Conservation (phyloP, 805 yeast genomes). For the Candida manassasensis region DNA sequence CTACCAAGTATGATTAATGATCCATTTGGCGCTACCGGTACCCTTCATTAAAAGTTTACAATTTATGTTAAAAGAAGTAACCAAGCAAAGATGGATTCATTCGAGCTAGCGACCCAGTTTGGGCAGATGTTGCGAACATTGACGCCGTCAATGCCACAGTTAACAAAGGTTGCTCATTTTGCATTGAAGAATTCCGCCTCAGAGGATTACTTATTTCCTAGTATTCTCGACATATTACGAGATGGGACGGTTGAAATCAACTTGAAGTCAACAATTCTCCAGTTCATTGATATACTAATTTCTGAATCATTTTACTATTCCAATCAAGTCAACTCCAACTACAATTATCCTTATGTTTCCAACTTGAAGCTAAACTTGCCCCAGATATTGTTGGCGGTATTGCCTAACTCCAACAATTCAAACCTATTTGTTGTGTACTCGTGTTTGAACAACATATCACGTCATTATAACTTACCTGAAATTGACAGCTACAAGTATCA, state of each 20-base stretch:
- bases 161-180: slow-evolving; percentile 49
- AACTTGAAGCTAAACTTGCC: slow-evolving; percentile 32
- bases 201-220: slow-evolving; percentile 65
- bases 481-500: slow-evolving; percentile 16
- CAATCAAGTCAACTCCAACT: slow-evolving; percentile 29
- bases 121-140: slow-evolving; percentile 59
- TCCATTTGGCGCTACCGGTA: too few relatives aligned
- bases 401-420: slow-evolving; percentile 34
- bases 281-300: slow-evolving; percentile 62
- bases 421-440: slow-evolving; percentile 33
- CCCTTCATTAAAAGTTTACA: too few relatives aligned
- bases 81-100: slow-evolving; percentile 66
- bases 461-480: slow-evolving; percentile 12
- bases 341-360: slow-evolving; percentile 35
- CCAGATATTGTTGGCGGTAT: slow-evolving; percentile 25
- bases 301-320: slow-evolving; percentile 31
- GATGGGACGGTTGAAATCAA: slow-evolving; percentile 49
- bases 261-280: slow-evolving; percentile 60
- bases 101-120: slow-evolving; percentile 78
- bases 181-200: slow-evolving; percentile 54
- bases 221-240: slow-evolving; percentile 57
- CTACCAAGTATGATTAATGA: too few relatives aligned
- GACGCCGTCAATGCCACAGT: slow-evolving; percentile 56
- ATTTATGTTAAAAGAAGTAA: too few relatives aligned
- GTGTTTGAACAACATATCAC: slow-evolving; percentile 34